Percentiles rank a stretch among this genome's conserved stretches.
phyloP scores from a whole-genome alignment of 176 grass and related monocot species.

The Saccharum spontaneum region DNA sequence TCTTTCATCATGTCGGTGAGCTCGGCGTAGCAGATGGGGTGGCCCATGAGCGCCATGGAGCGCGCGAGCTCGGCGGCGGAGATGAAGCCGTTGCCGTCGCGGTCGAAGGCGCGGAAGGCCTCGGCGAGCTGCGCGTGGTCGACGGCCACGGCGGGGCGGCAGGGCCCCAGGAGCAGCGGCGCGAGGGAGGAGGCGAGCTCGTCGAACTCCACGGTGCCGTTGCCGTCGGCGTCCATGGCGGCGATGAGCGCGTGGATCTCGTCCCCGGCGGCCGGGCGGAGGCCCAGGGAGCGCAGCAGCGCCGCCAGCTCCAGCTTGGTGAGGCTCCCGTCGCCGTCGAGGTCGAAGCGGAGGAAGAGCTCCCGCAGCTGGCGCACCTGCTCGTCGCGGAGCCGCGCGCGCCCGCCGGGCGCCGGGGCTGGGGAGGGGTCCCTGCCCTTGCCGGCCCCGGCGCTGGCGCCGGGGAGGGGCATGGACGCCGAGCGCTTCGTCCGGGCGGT shows the following conservation, averaged over 20 bases:
- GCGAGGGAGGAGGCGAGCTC: slow-evolving; percentile 54
- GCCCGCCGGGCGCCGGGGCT: background rate
- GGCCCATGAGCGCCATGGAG: slow-evolving; percentile 61
- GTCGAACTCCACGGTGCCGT: slow-evolving; percentile 64
- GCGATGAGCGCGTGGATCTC: slow-evolving; percentile 56
- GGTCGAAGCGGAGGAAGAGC: slow-evolving; percentile 58
- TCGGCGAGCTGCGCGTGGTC: slow-evolving; percentile 63
- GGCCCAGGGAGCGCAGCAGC: slow-evolving; percentile 52
- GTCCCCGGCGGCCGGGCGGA: slow-evolving; percentile 48
- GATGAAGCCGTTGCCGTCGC: slow-evolving; percentile 64
- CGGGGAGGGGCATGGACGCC: slow-evolving; percentile 31
- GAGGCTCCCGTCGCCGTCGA: slow-evolving; percentile 65
- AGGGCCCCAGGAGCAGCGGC: slow-evolving; percentile 50
- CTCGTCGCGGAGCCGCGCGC: slow-evolving; percentile 45
- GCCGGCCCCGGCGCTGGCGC: background rate
- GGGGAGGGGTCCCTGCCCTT: slow-evolving; percentile 10
- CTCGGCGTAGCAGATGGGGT: slow-evolving; percentile 60
- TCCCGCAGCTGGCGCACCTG: slow-evolving; percentile 57
- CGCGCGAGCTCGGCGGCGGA: slow-evolving; percentile 70
- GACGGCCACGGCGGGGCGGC: slow-evolving; percentile 43
- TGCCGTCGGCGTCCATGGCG: slow-evolving; percentile 55
- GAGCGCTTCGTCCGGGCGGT: slow-evolving; percentile 10
- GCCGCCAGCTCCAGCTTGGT: slow-evolving; percentile 60
- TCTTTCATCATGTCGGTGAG: slow-evolving; percentile 68
- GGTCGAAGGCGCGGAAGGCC: slow-evolving; percentile 61